A percentile compares a stretch with the other conserved stretches of the same genome.
phyloP scores from a whole-genome alignment of 2,329 filamentous ascomycete species.

The Ceratocystiopsis brevicomis region DNA sequence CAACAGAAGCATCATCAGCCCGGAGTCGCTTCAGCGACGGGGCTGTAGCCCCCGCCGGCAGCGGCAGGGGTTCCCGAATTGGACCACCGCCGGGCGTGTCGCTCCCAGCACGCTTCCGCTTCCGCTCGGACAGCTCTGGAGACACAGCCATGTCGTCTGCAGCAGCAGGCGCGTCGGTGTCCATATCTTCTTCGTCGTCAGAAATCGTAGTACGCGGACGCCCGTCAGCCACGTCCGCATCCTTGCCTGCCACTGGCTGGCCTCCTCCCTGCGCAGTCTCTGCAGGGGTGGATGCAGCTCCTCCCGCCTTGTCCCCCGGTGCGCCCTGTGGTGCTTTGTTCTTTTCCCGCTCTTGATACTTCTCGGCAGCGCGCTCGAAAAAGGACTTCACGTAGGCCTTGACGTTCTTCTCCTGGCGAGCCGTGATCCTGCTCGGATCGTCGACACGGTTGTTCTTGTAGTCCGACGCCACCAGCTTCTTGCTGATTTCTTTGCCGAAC shows the following conservation, averaged over 20 bases:
- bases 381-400: constrained; percentile 71
- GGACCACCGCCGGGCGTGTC: constrained; percentile 2
- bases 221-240: not conserved
- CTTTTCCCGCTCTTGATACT: constrained; percentile 50
- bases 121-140: constrained; percentile 32
- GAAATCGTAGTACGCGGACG: constrained; percentile 12
- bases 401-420: constrained; percentile 64
- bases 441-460: constrained; percentile 78
- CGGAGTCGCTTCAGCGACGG: constrained; percentile 34
- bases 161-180: not conserved
- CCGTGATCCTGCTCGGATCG: constrained; percentile 54
- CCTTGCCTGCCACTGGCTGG: not conserved
- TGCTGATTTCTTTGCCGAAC: constrained; percentile 49
- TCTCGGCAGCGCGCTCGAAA: constrained; percentile 67
- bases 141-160: constrained; percentile 13
- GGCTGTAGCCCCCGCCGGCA: constrained; percentile 10
- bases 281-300: too few species aligned
- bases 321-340: constrained; percentile 27
- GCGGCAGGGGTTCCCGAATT: not conserved
- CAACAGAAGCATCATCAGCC: constrained; percentile 20
- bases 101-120: constrained; percentile 45
- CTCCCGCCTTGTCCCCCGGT: too few species aligned
- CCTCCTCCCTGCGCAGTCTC: not conserved
- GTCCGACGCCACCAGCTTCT: constrained; percentile 80
- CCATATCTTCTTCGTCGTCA: constrained; percentile 25